Conservation (phyloP, 345 rosid species). For the Arabis hirsuta region DNA sequence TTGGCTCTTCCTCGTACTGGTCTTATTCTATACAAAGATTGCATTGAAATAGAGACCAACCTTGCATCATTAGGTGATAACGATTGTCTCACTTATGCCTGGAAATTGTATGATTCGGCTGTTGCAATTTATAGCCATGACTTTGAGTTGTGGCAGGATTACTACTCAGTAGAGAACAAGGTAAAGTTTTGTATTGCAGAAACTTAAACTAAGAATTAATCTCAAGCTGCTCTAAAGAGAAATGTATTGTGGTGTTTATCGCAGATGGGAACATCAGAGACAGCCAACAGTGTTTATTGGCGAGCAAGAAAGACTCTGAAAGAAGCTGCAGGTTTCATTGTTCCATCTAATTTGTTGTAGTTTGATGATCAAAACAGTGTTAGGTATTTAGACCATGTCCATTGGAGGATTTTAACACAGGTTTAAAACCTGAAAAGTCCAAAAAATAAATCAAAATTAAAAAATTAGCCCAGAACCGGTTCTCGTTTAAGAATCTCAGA, state of each 20-base stretch:
- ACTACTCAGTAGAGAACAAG: conserved; percentile 73
- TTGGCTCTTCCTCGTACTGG: conserved; percentile 78
- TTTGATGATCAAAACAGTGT: conserved; percentile 7
- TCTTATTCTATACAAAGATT: conserved; percentile 58
- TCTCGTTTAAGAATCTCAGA: too few relatives aligned
- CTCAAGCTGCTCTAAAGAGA: background rate
- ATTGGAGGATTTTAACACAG: too few relatives aligned
- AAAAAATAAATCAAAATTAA: too few relatives aligned
- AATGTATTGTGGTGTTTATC: conserved; percentile 2
- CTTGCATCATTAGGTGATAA: conserved; percentile 63
- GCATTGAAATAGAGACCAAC: conserved; percentile 81
- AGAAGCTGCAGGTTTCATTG: conserved; percentile 39
- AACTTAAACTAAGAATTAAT: background rate
- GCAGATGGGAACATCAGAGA: conserved; percentile 91
- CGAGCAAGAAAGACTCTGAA: conserved; percentile 76
- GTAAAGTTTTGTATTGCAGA: conserved; percentile 36
- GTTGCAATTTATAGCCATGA: conserved; percentile 66
- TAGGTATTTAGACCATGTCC: background rate
- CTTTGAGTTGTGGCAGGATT: conserved; percentile 70
- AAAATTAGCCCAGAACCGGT: too few relatives aligned
- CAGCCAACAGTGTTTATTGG: conserved; percentile 66
- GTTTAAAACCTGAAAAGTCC: too few relatives aligned
- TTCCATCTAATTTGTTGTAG: conserved; percentile 29
- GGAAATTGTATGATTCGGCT: conserved; percentile 82
- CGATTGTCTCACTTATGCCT: conserved; percentile 57